Evolutionary conservation across 129 eudicot genomes (phyloP).

Genomic region (Pittosporum tobira): DNA sequence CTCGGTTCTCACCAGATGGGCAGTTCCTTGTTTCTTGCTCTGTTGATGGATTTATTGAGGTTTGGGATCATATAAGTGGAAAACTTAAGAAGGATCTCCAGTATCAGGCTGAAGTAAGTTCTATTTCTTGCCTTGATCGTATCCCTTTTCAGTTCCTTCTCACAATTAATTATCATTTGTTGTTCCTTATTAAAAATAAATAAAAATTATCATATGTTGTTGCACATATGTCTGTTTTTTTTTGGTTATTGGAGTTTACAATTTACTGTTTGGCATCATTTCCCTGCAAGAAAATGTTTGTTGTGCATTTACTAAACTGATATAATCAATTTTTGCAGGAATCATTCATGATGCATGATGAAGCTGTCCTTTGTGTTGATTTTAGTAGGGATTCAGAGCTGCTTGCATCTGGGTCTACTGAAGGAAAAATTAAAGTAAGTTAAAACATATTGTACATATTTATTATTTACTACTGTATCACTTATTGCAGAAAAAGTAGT

Average conservation of each 20-base stretch:
- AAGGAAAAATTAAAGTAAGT: slow-evolving; percentile 88
- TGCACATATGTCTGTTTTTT: slow-evolving; percentile 1
- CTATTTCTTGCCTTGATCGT: background rate
- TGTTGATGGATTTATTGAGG: slow-evolving; percentile 63
- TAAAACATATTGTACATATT: background rate
- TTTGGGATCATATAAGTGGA: slow-evolving; percentile 91
- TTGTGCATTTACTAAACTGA: background rate
- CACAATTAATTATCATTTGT: background rate
- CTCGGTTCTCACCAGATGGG: slow-evolving; percentile 72
- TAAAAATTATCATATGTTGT: background rate
- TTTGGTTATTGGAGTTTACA: slow-evolving; percentile 1
- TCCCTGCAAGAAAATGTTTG: background rate
- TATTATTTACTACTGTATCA: no score
- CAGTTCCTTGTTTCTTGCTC: slow-evolving; percentile 4
- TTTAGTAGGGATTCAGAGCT: slow-evolving; percentile 96
- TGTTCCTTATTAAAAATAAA: background rate
- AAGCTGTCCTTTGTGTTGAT: slow-evolving; percentile 85
- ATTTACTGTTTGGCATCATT: background rate
- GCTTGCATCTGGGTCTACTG: slow-evolving; percentile 98
- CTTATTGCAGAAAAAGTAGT: no score
- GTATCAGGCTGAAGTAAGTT: slow-evolving; percentile 94
- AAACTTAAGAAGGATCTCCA: slow-evolving; percentile 96
- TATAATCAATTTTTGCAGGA: slow-evolving; percentile 44
- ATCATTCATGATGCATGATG: slow-evolving; percentile 99
- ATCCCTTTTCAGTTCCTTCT: background rate